Evolutionary conservation across 306 rosid species (phyloP).

Genomic region (Prosopis cineraria): DNA sequence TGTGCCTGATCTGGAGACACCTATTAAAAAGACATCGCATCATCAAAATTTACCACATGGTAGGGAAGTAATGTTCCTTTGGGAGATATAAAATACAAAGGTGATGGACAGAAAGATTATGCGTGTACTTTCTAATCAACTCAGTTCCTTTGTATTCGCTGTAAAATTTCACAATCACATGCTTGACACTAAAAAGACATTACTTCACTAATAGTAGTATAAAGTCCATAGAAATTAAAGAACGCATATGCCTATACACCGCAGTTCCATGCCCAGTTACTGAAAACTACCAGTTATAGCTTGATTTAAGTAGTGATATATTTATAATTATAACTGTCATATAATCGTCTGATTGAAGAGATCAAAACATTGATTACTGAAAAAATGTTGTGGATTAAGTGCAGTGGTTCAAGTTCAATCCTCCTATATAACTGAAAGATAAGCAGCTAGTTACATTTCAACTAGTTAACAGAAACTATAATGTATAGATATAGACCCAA

Average conservation of each 20-base stretch:
- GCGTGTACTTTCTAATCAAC: background rate
- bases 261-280: slow-evolving; percentile 3
- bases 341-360: background rate
- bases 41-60: slow-evolving; percentile 35
- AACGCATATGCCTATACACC: background rate
- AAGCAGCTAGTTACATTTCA: background rate
- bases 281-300: slow-evolving; percentile 1
- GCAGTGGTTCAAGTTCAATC: background rate
- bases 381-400: slow-evolving; percentile 11
- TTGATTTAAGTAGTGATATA: background rate
- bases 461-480: background rate
- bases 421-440: background rate
- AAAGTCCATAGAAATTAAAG: slow-evolving; percentile 16
- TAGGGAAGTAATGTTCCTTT: slow-evolving; percentile 10
- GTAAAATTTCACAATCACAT: too few relatives aligned
- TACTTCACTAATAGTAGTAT: background rate
- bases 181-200: too few relatives aligned
- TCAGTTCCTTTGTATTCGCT: background rate
- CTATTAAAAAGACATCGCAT: slow-evolving; percentile 41
- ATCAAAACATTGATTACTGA: background rate
- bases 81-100: slow-evolving; percentile 3
- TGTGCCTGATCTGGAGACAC: slow-evolving; percentile 99
- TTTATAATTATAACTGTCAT: background rate
- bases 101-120: background rate
- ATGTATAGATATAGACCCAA: background rate